phyloP scores from a whole-genome alignment of 345 rosid species.

The Trapa incisa region DNA sequence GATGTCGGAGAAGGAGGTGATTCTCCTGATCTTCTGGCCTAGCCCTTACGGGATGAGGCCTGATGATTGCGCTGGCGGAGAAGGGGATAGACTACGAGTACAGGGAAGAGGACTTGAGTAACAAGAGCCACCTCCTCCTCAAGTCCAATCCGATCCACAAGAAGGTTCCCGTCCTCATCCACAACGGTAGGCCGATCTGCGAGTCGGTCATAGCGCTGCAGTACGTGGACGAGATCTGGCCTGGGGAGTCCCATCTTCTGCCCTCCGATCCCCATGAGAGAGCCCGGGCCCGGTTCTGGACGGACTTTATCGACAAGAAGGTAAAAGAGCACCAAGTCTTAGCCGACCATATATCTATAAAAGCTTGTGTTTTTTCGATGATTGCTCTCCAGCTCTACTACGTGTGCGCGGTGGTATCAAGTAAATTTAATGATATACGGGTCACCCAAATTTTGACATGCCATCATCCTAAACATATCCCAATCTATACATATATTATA shows the following conservation, averaged over 20 bases:
- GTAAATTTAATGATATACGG: too few species aligned
- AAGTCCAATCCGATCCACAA: slow-evolving; percentile 18
- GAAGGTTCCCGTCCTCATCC: slow-evolving; percentile 3
- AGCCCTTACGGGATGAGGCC: slow-evolving; percentile 8
- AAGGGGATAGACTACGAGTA: slow-evolving; percentile 15
- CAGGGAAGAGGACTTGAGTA: slow-evolving; percentile 10
- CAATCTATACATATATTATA: too few species aligned
- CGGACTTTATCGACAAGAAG: slow-evolving; percentile 15
- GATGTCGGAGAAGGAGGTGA: slow-evolving; percentile 12
- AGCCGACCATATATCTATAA: too few species aligned
- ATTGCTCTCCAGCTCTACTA: too few species aligned
- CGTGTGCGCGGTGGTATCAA: too few species aligned
- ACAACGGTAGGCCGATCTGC: slow-evolving; percentile 11
- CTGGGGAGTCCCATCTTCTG: slow-evolving; percentile 7
- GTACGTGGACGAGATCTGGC: slow-evolving; percentile 19
- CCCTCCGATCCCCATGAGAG: slow-evolving; percentile 14
- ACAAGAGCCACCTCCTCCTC: slow-evolving; percentile 17
- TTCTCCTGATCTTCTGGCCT: slow-evolving; percentile 11
- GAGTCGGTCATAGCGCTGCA: slow-evolving; percentile 12
- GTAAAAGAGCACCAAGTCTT: neutral
- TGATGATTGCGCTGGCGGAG: slow-evolving; percentile 17
- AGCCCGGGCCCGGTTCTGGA: slow-evolving; percentile 22
- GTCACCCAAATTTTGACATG: too few species aligned
- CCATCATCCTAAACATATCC: too few species aligned
- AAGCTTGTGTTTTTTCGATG: too few species aligned